Base-by-base conservation (phyloP, 2,329 filamentous ascomycete species). In the Passalora sequoiae region DNA sequence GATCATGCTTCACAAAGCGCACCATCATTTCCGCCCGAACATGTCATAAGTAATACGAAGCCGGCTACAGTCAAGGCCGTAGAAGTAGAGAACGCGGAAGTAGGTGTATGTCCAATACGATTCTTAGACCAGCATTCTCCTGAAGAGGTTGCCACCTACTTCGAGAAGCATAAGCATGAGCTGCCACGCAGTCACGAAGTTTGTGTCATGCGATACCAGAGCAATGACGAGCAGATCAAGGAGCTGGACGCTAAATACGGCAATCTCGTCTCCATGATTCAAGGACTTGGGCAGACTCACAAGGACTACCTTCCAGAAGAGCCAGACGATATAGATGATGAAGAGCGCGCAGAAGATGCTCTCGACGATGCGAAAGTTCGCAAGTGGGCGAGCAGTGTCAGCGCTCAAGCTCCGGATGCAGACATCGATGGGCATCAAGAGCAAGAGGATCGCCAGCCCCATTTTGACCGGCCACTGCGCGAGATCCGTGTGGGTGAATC, bases 241-340 rank as follows among this genome's bases (percentile, higher is more conserved):
- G 86, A 94, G 66, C 74, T 97, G 43, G 91, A 97, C 64, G 87
- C 87, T 50, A 97, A 96, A 65, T 97, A 96, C 63, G 89, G 88
- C 53, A 91, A 84, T 62, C 72, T 96, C 31, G 88, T 87, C 55
- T 94, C 80, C 67, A 96, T 97, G 91, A 94, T 97, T 49, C 84
- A 92, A 63, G 88, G 88, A 6, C 72, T 97, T 28, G 86, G 89
- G 37, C 78, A 83, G 52, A 87, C 94, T 56, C 91, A 97, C 62
- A 85, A 92, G 61, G 83, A 86, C 4, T 88, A 92, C 79, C 71
- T 96, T 20, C 86, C 86, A 1, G 72, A 76, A 28, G 69, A 72
- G 41, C 66, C 68, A 6, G 66, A 66, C 10, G 66, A 69, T 10
- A 69, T 72, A 4, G 75, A 77, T 51, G 70, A 74, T 21, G 60